Base-by-base conservation (phyloP, 1,139 yeast genomes). In the Protomyces gravidus region DNA sequence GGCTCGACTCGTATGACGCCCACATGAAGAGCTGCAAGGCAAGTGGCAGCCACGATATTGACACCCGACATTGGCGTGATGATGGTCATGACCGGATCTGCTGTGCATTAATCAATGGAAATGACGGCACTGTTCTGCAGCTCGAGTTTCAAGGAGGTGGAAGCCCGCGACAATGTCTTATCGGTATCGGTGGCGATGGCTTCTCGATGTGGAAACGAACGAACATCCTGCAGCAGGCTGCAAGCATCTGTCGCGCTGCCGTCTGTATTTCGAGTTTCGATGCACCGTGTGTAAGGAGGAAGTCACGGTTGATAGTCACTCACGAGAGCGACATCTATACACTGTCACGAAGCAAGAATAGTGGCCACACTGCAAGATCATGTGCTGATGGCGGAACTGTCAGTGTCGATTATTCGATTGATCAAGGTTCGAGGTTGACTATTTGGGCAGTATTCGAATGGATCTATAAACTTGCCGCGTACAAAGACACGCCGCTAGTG, bases 1-100 rank as follows among this genome's bases (percentile, higher is more conserved):
- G n/a, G n/a, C n/a, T n/a, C n/a, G n/a, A n/a, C n/a, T 92, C 5
- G 78, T 78, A 0, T 92, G 97, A 97, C 96, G 89, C 66, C 89
- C 92, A 0, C 67, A 69, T 2, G 80, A 79, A 64, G 81, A 83
- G 26, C 19, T 57, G 17, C 50, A n/a, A 57, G 46, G 62, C 68
- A 87, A 36, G 76, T 90, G 63, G 95, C 95, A 5, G 85, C 90
- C 94, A 94, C 69, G 99, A 92, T 71, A 97, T 92, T 68, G 86
- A 96, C 0, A 77, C 89, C 23, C 76, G 94, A 57, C 72, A 94
- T 36, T 94, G 94, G 81, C 79, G 81, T 61, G 96, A 89, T 65
- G 95, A 86, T 64, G 84, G 80, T 65, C 89, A 84, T 64, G 95
- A 87, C 65, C 92, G 97, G 97, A 75, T 80, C 2, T 89, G 96